Evolutionary conservation across 2,329 filamentous ascomycete genomes (phyloP), one percentile per base, ranked within the genome.

Genomic region (Emydomyces testavorans): DNA sequence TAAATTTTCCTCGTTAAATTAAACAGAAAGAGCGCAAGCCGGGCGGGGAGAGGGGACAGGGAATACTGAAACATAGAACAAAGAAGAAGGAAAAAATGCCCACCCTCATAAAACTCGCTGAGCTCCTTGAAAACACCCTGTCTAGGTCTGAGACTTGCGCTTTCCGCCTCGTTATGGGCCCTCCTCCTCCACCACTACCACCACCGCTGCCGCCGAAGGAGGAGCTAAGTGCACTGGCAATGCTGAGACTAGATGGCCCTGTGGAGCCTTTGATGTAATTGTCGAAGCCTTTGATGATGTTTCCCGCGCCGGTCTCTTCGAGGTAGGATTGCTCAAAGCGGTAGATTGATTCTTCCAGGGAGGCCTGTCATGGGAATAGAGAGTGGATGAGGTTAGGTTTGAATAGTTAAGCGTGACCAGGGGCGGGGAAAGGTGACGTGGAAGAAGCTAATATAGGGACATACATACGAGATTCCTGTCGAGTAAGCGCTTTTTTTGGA

Each of bases 261-360:
- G 78, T 76, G 15, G 76, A 77, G 47, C 86, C 89, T 67, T 98
- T 98, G 72, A 94, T 93, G 70, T 96, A 98, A 63, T 88, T 93
- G 65, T 98, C 92, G 65, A 98, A 98, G 18, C 92, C 92, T 41
- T 85, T 88, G 64, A 98, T 90, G 62, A 98, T 96, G 70, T 98
- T 98, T 37, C 92, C 92, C 16, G 78, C 77, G 57, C 75, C 79
- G 3, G 88, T 93, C 59, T 87, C 87, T 65, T 96, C 90, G 44
- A 98, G 79, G 65, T 98, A 98, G 15, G 82, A 76, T 50, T 82
- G 79, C 65, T 98, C 92, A 60, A 86, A 83, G 54, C 83, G 80
- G 62, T 77, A 80, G 58, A 98, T 96, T 54, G 78, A 76, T 42
- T 94, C 85, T 71, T 98, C 92, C 50, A 81, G 66, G 56, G 70